Evolutionary conservation across 257 asterid genomes (phyloP), one percentile per base, ranked within the genome.

Genomic region (Solanum peruvianum): DNA sequence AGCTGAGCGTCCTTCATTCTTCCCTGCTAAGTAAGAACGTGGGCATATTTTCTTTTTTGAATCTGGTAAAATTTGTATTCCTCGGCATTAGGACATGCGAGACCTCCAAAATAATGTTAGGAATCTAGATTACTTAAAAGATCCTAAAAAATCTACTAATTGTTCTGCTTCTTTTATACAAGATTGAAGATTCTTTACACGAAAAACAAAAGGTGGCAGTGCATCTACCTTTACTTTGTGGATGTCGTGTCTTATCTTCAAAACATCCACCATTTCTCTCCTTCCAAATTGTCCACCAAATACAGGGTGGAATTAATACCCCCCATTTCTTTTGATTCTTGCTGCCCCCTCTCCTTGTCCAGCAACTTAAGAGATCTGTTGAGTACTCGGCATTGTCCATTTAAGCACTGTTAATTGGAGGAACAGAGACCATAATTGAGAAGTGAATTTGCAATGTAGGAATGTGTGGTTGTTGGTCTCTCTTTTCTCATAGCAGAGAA

Each of bases 1-100:
- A 35, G 87, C 86, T 91, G 94, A 80, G 84, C 83, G 47, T 93
- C 94, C 92, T 92, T 89, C 94, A 91, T 92, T 88, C 89, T 91
- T 11, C 89, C 86, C 96, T 94, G 93, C 92, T 86, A 86, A 90
- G 67, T 80, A 47, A 80, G 67, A 80, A 29, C 69, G 18, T 47
- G 15, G 31, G 62, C 27, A 44, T 77, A n/a, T 77, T 44, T 25
- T 52, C 4, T 16, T 52, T 52, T 52, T 52, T 52, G 62, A 52
- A 52, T 52, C 62, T 52, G 23, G 62, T 52, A 52, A 52, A 39
- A 52, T 16, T 52, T 52, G 62, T 52, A 52, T 52, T 52, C 62
- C 62, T 16, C 62, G 4, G 62, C 62, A 52, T 52, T 52, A 52
- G 62, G 62, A 52, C 62, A 52, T 52, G 62, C 23, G 62, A 52